Base-by-base conservation (phyloP, 2,329 filamentous ascomycete species). In the Ophiosphaerella narmari region DNA sequence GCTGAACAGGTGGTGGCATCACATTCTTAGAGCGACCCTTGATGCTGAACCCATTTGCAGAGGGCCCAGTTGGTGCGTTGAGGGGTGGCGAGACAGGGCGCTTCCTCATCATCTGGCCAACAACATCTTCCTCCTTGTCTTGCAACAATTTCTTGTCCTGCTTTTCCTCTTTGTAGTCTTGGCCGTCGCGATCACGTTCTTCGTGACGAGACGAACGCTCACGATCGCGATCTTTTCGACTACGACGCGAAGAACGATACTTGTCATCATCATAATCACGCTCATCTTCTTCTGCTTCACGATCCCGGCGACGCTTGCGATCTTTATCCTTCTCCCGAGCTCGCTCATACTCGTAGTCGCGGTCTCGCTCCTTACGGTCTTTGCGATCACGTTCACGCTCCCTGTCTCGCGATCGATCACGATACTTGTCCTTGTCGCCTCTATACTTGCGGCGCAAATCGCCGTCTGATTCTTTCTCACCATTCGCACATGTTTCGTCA, bases 281-380 rank as follows among this genome's bases (percentile, higher is more conserved):
- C 8, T 73, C 65, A 9, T 74, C 68, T 23, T 66, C 65, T 50
- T 66, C 74, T 41, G 38, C 60, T 23, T 66, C 72, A 18, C 78
- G 79, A 40, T 80, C 78, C 23, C 80, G 81, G 24, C 78, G 79
- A 3, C 80, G 79, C 50, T 78, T 78, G 29, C 80, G 79, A 14
- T 77, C 70, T 40, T 60, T 61, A 43, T 72, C 70, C 44, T 71
- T 72, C 12, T 71, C 69, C 11, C 67, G 64, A 7, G 62, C 65
- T n/a, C 67, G 62, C 26, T 71, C 65, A 46, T 69, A 62, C 39
- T 68, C 65, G 33, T 77, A 71, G 12, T 82, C 79, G 70, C 66
- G 65, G 7, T 83, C 80, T 49, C 78, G 78, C 36, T 88, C 84
- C 56, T 60, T 65, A 23, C 80, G 81, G n/a, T 68, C 64, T 24